Base-by-base conservation (phyloP, 495 filamentous ascomycete species). In the Penicillium goetzii region DNA sequence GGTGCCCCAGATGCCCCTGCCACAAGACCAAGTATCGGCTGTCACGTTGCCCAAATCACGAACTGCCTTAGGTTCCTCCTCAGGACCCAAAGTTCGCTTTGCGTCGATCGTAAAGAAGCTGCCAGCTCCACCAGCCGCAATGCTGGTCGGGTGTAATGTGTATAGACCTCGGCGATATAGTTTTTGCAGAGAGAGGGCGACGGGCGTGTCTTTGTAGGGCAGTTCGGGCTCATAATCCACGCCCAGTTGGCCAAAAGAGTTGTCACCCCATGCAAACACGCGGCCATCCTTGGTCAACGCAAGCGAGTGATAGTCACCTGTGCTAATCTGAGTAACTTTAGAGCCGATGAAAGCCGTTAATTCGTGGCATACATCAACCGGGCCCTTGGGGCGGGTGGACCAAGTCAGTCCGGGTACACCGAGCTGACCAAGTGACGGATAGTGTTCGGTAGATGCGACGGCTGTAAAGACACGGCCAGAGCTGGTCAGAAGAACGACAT, bases 191-290 rank as follows among this genome's bases (percentile, higher is more conserved):
- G 89, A 86, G 6, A 97, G 64, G 0, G 81, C 80, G 6, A 86
- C 85, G 1, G 95, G 94, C 0, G 80, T 80, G 69, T 95, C 92
- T 56, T 89, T 78, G 61, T 78, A 85, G 11, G 86, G 81, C 12
- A 83, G 72, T 38, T 88, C 84, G 0, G 85, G 69, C 54, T 86
- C 84, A 50, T 81, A 86, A 52, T 90, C 84, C 64, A 93, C 86
- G 8, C 94, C 94, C 11, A 97, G 78, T 74, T 98, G 95, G 34
- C 95, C 95, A 58, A 83, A 82, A 0, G 88, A 87, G 73, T 98
- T 98, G 71, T 97, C 92, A 23, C 95, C 95, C 74, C 97, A 99
- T 28, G 86, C 80, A 74, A 92, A 97, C n/a, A 93, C 83, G 26
- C 84, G 82, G 40, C 95, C 95, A 47, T 90, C 77, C 28, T 80